Evolutionary conservation across 805 yeast genomes (phyloP), one percentile per base, ranked within the genome.

Genomic region (Ogataea pignaliae): DNA sequence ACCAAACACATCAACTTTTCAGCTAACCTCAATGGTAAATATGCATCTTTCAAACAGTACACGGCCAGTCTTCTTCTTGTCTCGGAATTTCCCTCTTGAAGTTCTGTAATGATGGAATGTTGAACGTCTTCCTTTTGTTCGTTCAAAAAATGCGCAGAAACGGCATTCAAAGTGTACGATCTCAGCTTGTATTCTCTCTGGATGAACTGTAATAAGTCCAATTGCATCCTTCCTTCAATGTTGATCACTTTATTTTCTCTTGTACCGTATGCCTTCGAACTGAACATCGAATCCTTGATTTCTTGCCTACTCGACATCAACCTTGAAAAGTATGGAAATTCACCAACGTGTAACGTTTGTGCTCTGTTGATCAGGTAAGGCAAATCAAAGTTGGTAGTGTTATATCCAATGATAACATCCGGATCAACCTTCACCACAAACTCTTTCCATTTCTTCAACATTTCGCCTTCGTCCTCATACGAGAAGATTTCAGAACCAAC

Each of bases 71-170:
- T 77, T 65, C 98, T 72, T 68, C 99, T 81, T 0, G 98, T 86
- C 56, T 93, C 98, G 26, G 87, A 75, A 29, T 80, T 86, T 37
- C 98, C 98, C 54, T 90, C 88, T 56, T 93, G 98, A 44, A 93
- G 72, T 42, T 88, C 96, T 0, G 99, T 88, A 64, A 93, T 93
- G 52, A 91, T 91, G 3, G 98, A 88, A 62, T 91, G 97, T 49
- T 90, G 98, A 10, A 93, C 99, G 60, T 93, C 99, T 68, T 93
- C 99, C 58, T 93, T 93, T 57, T 93, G 99, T 59, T 95, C 99
- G 26, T 87, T 88, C 54, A 93, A 63, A 59, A 95, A 93, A 57
- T 88, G 88, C 0, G 98, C 95, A 4, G 96, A 87, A 0, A 93
- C 99, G 0, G 97, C 86, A 65, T 93, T 93, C 64, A 93, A 72